These are phyloP conservation scores for Periconia sp. DNA, from an alignment of 2,329 filamentous ascomycete genomes.

Conservation along the genomic window DNA sequence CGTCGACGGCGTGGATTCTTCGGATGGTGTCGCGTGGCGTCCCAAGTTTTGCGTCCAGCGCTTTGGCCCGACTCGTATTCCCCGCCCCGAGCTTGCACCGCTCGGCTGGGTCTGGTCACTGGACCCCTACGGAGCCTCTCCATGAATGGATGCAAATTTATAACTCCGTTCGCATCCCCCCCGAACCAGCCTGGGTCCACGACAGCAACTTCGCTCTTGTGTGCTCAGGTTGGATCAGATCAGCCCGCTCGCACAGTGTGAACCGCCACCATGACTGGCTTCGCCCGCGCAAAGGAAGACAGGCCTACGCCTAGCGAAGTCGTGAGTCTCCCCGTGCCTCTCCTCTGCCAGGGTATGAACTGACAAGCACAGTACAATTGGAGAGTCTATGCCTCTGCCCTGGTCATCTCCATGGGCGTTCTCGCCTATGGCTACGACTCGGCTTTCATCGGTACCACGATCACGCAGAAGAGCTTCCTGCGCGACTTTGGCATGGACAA, in stretches of 20 bases:
- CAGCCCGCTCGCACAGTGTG: constrained; percentile 15
- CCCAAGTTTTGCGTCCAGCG: constrained; percentile 5
- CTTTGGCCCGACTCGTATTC: constrained; percentile 13
- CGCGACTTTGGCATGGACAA: constrained; percentile 47
- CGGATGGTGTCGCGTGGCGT: constrained; percentile 12
- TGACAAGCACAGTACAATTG: constrained; percentile 52
- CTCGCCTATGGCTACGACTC: constrained; percentile 60
- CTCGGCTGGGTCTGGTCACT: constrained; percentile 9
- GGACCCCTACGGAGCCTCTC: background rate
- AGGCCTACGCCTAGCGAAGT: constrained; percentile 62
- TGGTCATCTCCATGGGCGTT: constrained; percentile 57
- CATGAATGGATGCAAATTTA: background rate
- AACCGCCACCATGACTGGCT: constrained; percentile 39
- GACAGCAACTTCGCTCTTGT: no score
- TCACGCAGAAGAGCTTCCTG: constrained; percentile 57
- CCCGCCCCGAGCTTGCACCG: constrained; percentile 6
- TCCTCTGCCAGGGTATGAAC: background rate
- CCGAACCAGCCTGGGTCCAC: no score
- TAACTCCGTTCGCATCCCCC: background rate
- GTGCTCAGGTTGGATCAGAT: no score
- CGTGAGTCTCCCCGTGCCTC: constrained; percentile 22
- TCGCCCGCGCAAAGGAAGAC: constrained; percentile 59
- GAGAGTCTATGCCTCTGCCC: constrained; percentile 56
- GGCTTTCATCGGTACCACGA: constrained; percentile 62
- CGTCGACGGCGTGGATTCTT: constrained; percentile 1